phyloP scores from a whole-genome alignment of 805 yeast species.

The Candida parachauliodes region DNA sequence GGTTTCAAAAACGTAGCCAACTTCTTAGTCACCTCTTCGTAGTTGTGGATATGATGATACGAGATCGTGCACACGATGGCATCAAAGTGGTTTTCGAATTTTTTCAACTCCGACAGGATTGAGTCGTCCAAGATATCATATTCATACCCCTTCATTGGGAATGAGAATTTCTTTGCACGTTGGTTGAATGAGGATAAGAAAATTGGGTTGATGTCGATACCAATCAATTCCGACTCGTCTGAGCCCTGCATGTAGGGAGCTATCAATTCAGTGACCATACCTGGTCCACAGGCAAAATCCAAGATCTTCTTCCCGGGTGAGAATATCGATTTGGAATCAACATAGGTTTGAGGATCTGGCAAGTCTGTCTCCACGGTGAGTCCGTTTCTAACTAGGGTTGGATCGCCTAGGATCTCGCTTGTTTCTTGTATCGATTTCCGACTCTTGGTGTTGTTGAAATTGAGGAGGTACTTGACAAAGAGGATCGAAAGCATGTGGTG shows the following conservation, averaged over 20 bases:
- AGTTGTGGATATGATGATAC: constrained; percentile 37
- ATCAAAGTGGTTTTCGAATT: constrained; percentile 25
- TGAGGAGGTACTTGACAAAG: constrained; percentile 19
- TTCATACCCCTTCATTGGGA: constrained; percentile 12
- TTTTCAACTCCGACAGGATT: constrained; percentile 10
- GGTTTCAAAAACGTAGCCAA: constrained; percentile 29
- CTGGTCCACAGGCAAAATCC: constrained; percentile 46
- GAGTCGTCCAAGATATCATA: constrained; percentile 24
- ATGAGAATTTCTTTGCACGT: constrained; percentile 10
- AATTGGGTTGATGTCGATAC: constrained; percentile 33
- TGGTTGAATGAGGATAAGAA: constrained; percentile 16
- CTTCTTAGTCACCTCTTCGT: constrained; percentile 24
- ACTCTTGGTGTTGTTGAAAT: constrained; percentile 9
- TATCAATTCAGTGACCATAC: constrained; percentile 29
- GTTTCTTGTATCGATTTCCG: constrained; percentile 14
- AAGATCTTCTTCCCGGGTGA: constrained; percentile 22
- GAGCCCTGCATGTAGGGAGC: constrained; percentile 22
- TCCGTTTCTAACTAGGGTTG: constrained; percentile 11
- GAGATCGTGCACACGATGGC: constrained; percentile 33
- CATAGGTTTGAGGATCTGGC: constrained; percentile 12
- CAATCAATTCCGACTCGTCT: constrained; percentile 21
- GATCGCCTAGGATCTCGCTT: constrained; percentile 13
- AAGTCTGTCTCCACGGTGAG: constrained; percentile 9
- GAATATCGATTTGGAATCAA: constrained; percentile 13
- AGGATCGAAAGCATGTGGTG: constrained; percentile 15